Conservation (phyloP, 2,329 filamentous ascomycete genomes). For the Colletotrichum ledebouriae region DNA sequence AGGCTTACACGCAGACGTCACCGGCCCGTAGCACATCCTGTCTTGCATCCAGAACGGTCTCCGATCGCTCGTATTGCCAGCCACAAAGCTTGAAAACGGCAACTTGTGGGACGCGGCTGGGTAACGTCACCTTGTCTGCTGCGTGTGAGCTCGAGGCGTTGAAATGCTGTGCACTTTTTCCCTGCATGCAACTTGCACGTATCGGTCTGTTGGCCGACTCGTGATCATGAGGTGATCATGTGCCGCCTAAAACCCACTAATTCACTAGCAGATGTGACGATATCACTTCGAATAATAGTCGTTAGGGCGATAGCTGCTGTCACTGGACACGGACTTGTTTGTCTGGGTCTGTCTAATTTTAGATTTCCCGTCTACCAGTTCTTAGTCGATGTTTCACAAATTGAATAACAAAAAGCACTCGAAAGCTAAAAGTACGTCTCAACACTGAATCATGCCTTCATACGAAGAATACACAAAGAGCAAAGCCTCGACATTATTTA, state of each 20-base stretch:
- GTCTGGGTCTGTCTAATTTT: too few relatives aligned
- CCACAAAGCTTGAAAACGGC: conserved; percentile 17
- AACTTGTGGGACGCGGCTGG: not conserved
- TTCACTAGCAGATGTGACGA: not conserved
- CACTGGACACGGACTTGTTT: too few relatives aligned
- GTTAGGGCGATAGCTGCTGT: too few relatives aligned
- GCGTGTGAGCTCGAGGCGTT: not conserved
- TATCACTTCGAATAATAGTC: not conserved
- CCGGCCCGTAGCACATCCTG: conserved; percentile 12
- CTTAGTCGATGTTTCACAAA: too few relatives aligned
- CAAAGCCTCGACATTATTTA: too few relatives aligned
- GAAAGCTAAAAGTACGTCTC: too few relatives aligned
- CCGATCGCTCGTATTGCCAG: conserved; percentile 11
- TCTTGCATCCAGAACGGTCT: not conserved
- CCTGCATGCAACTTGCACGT: not conserved
- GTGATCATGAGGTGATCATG: not conserved
- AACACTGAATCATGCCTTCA: too few relatives aligned
- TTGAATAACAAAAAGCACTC: too few relatives aligned
- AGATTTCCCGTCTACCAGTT: too few relatives aligned
- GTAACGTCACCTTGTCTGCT: conserved; percentile 12
- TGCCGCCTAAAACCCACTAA: not conserved
- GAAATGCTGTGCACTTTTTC: conserved; percentile 10
- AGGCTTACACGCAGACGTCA: conserved; percentile 26
- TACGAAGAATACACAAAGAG: too few relatives aligned
- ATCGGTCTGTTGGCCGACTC: conserved; percentile 5